Percentiles rank a stretch among this genome's conserved stretches.
Conservation (phyloP, 2,329 filamentous ascomycete genomes). For the Hymenotorrendiella dingleyae region DNA sequence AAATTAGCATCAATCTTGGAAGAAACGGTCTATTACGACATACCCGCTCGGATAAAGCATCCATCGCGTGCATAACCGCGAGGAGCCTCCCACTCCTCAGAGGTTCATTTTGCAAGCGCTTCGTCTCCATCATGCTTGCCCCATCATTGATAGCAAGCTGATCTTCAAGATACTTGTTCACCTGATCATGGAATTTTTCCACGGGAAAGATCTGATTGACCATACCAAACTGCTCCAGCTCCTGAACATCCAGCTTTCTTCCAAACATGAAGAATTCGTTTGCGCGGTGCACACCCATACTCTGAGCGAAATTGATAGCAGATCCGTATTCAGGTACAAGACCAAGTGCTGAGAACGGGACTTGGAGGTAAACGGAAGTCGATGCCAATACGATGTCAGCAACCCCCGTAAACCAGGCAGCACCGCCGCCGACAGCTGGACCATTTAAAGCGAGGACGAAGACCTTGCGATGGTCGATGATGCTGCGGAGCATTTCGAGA, state of each 20-base stretch:
- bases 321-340: slow-evolving; percentile 45
- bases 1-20: neutral
- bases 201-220: slow-evolving; percentile 40
- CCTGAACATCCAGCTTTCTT: slow-evolving; percentile 37
- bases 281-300: slow-evolving; percentile 43
- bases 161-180: slow-evolving; percentile 36
- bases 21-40: neutral
- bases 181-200: slow-evolving; percentile 37
- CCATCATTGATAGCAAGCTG: slow-evolving; percentile 42
- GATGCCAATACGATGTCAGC: slow-evolving; percentile 44
- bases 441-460: slow-evolving; percentile 45
- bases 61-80: slow-evolving; percentile 40
- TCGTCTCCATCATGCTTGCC: slow-evolving; percentile 47
- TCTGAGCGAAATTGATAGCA: slow-evolving; percentile 39
- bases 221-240: slow-evolving; percentile 38
- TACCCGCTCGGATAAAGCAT: slow-evolving; percentile 40
- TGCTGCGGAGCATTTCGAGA: slow-evolving; percentile 36
- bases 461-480: slow-evolving; percentile 46
- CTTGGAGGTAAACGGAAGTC: slow-evolving; percentile 39
- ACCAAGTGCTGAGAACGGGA: slow-evolving; percentile 41
- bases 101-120: slow-evolving; percentile 42
- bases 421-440: slow-evolving; percentile 43
- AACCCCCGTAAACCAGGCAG: slow-evolving; percentile 44
- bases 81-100: slow-evolving; percentile 39
- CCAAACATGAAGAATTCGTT: slow-evolving; percentile 49